Evolutionary conservation across 75 land plant species (phyloP).

Genomic region (Pinus taeda): DNA sequence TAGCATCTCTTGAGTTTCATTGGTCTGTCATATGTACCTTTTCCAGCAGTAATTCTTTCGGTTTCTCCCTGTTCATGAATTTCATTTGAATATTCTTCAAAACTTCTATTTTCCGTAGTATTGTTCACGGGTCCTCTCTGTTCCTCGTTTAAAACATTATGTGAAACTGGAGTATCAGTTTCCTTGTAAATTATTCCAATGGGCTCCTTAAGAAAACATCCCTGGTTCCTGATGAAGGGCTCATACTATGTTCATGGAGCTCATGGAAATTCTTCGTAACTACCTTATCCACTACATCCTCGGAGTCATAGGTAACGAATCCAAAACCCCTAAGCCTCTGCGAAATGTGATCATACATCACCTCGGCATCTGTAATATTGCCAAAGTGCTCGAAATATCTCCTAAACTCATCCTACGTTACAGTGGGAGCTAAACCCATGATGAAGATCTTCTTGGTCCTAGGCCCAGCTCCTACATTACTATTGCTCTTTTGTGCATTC

Average conservation of each 20-base stretch:
- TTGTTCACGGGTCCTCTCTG: background rate
- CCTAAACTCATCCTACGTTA: constrained; percentile 50
- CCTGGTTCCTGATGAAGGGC: constrained; percentile 42
- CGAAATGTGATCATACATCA: too few species aligned
- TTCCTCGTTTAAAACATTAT: background rate
- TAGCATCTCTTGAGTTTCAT: too few species aligned
- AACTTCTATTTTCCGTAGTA: background rate
- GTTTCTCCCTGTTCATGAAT: background rate
- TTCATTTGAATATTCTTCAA: background rate
- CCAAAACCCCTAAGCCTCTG: too few species aligned
- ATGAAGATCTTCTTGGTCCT: constrained; percentile 38
- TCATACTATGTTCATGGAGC: too few species aligned
- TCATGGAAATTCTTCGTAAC: too few species aligned
- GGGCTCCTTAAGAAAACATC: constrained; percentile 35
- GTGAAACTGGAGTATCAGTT: background rate
- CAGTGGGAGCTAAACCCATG: constrained; percentile 49
- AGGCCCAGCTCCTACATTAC: constrained; percentile 21
- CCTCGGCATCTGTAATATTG: too few species aligned
- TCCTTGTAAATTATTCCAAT: constrained; percentile 33
- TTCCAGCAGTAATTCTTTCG: background rate
- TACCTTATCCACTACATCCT: too few species aligned
- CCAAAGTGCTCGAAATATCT: constrained; percentile 64
- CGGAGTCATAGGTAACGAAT: too few species aligned
- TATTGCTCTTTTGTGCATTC: constrained; percentile 20
- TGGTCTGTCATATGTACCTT: too few species aligned